Evolutionary conservation across 257 asterid species (phyloP).

Genomic region (Nyctanthes arbortristis): DNA sequence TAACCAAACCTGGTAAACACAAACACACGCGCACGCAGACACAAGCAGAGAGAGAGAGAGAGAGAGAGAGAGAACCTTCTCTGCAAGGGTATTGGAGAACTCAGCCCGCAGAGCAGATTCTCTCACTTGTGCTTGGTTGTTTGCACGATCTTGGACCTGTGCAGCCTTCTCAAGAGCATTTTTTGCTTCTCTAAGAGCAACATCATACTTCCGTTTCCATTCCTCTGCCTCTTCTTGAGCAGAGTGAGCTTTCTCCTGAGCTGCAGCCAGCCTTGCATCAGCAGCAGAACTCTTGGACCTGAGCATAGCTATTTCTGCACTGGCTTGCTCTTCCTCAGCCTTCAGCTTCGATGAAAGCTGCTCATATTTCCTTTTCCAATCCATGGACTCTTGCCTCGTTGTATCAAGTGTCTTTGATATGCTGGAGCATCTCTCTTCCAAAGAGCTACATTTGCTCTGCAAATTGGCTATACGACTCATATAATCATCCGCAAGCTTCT

Average conservation of each 20-base stretch:
- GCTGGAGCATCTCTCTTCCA: constrained; percentile 82
- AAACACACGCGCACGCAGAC: neutral
- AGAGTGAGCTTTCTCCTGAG: constrained; percentile 88
- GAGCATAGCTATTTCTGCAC: constrained; percentile 74
- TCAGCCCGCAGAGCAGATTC: constrained; percentile 87
- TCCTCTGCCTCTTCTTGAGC: constrained; percentile 96
- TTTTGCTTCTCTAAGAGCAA: constrained; percentile 83
- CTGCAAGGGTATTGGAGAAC: constrained; percentile 59
- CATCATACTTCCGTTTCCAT: constrained; percentile 88
- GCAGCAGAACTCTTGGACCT: constrained; percentile 89
- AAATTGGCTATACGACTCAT: constrained; percentile 71
- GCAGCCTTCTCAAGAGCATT: constrained; percentile 95
- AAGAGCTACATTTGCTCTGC: constrained; percentile 70
- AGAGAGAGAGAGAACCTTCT: constrained; percentile 60
- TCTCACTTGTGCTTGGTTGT: constrained; percentile 69
- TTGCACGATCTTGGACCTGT: constrained; percentile 79
- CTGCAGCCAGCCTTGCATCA: constrained; percentile 96
- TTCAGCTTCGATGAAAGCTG: constrained; percentile 58
- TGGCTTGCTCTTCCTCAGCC: constrained; percentile 77
- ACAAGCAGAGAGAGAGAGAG: constrained; percentile 1
- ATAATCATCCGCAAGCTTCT: constrained; percentile 75
- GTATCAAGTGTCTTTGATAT: constrained; percentile 64
- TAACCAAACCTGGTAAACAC: too few relatives aligned
- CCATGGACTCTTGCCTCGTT: constrained; percentile 64
- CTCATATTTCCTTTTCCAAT: constrained; percentile 91